These are phyloP conservation scores for Panicum virgatum DNA, from an alignment of 202 grass and related monocot genomes.

Conservation along the genomic window DNA sequence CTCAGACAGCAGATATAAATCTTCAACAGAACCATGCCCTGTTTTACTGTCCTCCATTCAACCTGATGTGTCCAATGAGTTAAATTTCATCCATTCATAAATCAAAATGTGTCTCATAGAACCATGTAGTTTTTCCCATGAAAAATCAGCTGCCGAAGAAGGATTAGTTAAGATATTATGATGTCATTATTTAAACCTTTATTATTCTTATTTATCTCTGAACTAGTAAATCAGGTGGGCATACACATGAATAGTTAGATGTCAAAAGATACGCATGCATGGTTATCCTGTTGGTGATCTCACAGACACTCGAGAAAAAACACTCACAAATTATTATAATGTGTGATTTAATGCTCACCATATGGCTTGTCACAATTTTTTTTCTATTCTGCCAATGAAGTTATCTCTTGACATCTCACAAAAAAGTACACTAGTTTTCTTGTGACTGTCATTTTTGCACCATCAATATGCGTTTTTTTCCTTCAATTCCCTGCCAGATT, in stretches of 20 bases:
- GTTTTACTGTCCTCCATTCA: neutral
- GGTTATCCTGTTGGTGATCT: neutral
- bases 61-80: too few species aligned
- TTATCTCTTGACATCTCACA: neutral
- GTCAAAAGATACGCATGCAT: neutral
- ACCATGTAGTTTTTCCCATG: neutral
- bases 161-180: neutral
- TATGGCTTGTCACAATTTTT: neutral
- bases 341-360: neutral
- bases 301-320: conserved; percentile 3
- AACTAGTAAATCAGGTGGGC: neutral
- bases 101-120: too few species aligned
- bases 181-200: neutral
- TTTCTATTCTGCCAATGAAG: neutral
- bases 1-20: neutral
- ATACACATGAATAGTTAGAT: too few species aligned
- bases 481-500: conserved; percentile 4
- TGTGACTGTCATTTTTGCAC: conserved; percentile 1
- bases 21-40: neutral
- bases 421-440: neutral
- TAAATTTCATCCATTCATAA: too few species aligned
- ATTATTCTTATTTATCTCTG: neutral
- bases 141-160: neutral
- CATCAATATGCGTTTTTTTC: neutral
- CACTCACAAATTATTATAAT: neutral